phyloP scores from a whole-genome alignment of 805 yeast genomes.

The Metschnikowia cerradonensis region DNA sequence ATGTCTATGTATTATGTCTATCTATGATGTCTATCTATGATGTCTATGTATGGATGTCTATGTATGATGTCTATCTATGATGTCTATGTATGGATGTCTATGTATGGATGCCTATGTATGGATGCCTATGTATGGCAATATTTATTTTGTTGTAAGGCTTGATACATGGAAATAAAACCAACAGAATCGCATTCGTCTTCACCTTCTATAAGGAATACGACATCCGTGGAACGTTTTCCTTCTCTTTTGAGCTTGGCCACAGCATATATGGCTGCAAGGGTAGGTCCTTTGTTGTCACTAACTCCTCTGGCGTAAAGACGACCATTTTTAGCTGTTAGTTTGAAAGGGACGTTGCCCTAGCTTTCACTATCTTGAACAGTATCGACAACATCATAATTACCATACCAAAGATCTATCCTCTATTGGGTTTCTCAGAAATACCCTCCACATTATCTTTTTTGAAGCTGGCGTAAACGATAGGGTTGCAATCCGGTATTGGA shows the following conservation, averaged over 20 bases:
- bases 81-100: too few relatives aligned
- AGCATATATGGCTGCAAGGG: conserved; percentile 80
- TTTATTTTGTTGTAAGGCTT: too few relatives aligned
- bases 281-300: conserved; percentile 93
- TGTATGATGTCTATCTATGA: too few relatives aligned
- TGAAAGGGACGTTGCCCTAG: conserved; percentile 82
- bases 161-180: too few relatives aligned
- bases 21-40: too few relatives aligned
- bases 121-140: too few relatives aligned
- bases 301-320: conserved; percentile 89
- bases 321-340: conserved; percentile 73
- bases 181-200: conserved; percentile 92
- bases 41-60: too few relatives aligned
- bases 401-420: conserved; percentile 86
- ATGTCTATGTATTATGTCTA: too few relatives aligned
- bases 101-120: too few relatives aligned
- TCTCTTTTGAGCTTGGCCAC: conserved; percentile 65
- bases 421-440: conserved; percentile 15
- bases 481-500: conserved; percentile 77
- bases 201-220: conserved; percentile 85
- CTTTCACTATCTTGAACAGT: conserved; percentile 51
- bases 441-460: conserved; percentile 13
- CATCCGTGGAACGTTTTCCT: conserved; percentile 58
- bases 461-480: conserved; percentile 77
- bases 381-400: conserved; percentile 92